These are phyloP conservation scores for Termitomyces sp. DNA, from an alignment of 768 basidiomycete genomes.

Conservation along the genomic window DNA sequence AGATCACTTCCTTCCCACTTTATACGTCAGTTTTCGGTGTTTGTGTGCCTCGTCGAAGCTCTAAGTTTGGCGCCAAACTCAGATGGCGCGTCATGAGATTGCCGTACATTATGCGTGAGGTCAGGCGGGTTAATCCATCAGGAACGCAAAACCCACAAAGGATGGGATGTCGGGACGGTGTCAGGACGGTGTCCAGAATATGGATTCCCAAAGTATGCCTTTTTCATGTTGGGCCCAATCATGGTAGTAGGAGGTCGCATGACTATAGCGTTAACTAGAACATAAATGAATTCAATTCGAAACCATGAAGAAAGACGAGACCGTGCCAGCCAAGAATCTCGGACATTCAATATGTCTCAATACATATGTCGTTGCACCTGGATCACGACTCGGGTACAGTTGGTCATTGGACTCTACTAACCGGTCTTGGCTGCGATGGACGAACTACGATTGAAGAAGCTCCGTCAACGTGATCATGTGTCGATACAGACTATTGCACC, in stretches of 20 bases:
- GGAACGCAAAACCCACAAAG: neutral
- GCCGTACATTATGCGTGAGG: neutral
- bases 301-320: neutral
- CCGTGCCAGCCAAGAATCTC: neutral
- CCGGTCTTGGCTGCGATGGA: neutral
- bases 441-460: neutral
- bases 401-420: constrained; percentile 1
- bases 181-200: neutral
- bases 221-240: neutral
- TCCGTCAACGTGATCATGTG: neutral
- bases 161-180: neutral
- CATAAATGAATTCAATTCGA: neutral
- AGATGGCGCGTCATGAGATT: neutral
- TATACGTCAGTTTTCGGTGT: neutral
- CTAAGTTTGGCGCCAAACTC: neutral
- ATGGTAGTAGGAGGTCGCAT: neutral
- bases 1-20: neutral
- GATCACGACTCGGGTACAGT: constrained; percentile 1
- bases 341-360: neutral
- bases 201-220: neutral
- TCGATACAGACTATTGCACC: too few species aligned
- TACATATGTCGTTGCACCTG: too few species aligned
- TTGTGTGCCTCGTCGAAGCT: neutral
- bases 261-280: neutral
- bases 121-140: neutral